These are phyloP conservation scores for Calonectria pseudoreteaudii DNA, from an alignment of 2,329 filamentous ascomycete species.

Conservation along the genomic window DNA sequence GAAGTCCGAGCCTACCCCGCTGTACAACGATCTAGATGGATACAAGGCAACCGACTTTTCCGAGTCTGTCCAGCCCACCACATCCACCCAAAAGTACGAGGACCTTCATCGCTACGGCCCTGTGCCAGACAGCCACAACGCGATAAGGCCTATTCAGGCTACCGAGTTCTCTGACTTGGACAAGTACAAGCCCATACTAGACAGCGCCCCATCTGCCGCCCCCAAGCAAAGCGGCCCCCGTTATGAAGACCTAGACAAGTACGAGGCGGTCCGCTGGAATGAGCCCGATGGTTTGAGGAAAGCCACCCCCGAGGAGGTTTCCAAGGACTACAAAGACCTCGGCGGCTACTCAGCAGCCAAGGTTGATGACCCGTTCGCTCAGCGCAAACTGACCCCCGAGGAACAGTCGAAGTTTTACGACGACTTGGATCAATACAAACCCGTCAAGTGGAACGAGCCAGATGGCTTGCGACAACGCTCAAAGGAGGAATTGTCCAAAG, in stretches of 20 bases:
- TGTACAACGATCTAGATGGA: conserved; percentile 49
- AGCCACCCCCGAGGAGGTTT: conserved; percentile 40
- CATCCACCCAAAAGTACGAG: conserved; percentile 46
- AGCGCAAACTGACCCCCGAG: conserved; percentile 44
- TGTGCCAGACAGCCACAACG: conserved; percentile 39
- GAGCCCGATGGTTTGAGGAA: conserved; percentile 41
- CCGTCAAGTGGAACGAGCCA: conserved; percentile 50
- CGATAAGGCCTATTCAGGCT: conserved; percentile 28
- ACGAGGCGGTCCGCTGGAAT: conserved; percentile 50
- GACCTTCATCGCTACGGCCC: conserved; percentile 53
- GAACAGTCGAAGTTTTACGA: conserved; percentile 52
- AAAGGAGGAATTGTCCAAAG: conserved; percentile 49
- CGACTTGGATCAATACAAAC: conserved; percentile 54
- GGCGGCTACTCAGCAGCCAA: conserved; percentile 46
- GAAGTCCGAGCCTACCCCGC: conserved; percentile 26
- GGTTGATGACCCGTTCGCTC: conserved; percentile 43
- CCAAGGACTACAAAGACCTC: conserved; percentile 53
- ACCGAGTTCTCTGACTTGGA: conserved; percentile 47
- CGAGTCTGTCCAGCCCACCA: conserved; percentile 31
- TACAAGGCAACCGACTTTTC: conserved; percentile 49
- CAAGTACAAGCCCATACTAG: conserved; percentile 51
- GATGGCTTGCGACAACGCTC: conserved; percentile 45
- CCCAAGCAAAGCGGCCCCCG: conserved; percentile 38
- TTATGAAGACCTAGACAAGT: conserved; percentile 53
- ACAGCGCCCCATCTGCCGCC: conserved; percentile 40